These are phyloP conservation scores for Apophysomyces trapeziformis DNA, from an alignment of 371 early-diverging fungal genomes.

Conservation along the genomic window DNA sequence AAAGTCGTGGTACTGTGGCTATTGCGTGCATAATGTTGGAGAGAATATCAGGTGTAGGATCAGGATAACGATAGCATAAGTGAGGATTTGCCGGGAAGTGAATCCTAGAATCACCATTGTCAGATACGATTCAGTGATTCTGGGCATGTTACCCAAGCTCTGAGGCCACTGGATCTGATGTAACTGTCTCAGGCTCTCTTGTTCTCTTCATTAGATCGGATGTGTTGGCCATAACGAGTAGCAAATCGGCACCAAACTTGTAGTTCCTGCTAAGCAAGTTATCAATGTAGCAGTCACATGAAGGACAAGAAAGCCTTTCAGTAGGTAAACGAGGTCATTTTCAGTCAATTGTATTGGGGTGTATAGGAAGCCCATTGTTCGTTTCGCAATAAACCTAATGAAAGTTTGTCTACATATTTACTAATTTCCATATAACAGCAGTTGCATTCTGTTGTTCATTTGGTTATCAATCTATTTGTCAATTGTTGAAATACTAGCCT, in stretches of 20 bases:
- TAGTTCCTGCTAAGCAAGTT: background rate
- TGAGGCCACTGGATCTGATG: constrained; percentile 32
- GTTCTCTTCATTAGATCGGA: background rate
- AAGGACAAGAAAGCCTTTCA: too few relatives aligned
- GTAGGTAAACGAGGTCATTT: too few relatives aligned
- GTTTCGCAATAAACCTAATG: too few relatives aligned
- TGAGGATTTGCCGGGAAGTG: constrained; percentile 57
- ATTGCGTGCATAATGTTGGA: constrained; percentile 57
- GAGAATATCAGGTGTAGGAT: constrained; percentile 56
- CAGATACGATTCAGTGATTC: background rate
- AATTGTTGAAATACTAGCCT: too few relatives aligned
- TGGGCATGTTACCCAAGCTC: constrained; percentile 29
- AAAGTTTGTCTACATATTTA: too few relatives aligned
- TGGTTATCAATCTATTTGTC: too few relatives aligned
- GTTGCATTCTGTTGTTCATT: too few relatives aligned
- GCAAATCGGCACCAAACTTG: too few relatives aligned
- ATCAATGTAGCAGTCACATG: background rate
- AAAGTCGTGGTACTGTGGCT: constrained; percentile 58
- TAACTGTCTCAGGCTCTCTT: background rate
- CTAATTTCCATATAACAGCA: too few relatives aligned
- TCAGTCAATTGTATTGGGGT: too few relatives aligned
- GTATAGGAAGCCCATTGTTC: too few relatives aligned
- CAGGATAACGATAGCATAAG: constrained; percentile 56
- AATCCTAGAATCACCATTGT: constrained; percentile 23
- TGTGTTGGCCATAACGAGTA: background rate